These are phyloP conservation scores for Ceratocystiopsis sp. DNA, from an alignment of 2,329 filamentous ascomycete genomes.

Conservation along the genomic window DNA sequence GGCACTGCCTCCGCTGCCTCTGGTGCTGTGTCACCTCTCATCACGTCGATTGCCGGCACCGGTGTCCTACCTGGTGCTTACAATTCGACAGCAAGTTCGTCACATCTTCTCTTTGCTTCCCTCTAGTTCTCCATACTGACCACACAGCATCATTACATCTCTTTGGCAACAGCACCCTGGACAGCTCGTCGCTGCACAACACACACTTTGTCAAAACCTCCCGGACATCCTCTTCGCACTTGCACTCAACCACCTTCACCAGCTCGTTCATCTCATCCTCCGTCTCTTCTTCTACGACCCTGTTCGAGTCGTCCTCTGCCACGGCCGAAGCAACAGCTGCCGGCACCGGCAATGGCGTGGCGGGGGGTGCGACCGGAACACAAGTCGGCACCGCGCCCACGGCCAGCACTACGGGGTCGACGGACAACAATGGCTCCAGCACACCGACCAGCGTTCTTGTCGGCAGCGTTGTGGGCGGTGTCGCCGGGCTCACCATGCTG, in stretches of 20 bases:
- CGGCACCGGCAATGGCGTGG: conserved; percentile 1
- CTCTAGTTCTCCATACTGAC: background rate
- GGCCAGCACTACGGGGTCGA: conserved; percentile 10
- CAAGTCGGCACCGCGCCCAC: conserved; percentile 12
- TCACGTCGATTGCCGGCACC: no score
- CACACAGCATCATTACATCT: background rate
- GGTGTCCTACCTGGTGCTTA: background rate
- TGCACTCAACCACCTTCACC: conserved; percentile 5
- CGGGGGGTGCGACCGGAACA: conserved; percentile 11
- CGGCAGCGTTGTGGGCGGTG: conserved; percentile 37
- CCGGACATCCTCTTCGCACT: conserved; percentile 3
- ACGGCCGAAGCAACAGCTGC: conserved; percentile 3
- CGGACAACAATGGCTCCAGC: conserved; percentile 3
- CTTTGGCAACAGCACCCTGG: conserved; percentile 2
- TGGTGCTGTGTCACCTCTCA: no score
- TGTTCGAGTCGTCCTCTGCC: background rate
- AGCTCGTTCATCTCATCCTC: background rate
- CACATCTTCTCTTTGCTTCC: background rate
- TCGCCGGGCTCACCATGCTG: conserved; percentile 41
- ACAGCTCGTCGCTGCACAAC: background rate
- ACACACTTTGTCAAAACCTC: conserved; percentile 13
- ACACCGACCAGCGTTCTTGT: conserved; percentile 24
- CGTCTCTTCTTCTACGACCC: background rate
- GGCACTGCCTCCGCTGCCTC: no score
- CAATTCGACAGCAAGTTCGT: background rate